Conservation (phyloP, 805 yeast genomes). For the Wickerhamomyces canadensis region DNA sequence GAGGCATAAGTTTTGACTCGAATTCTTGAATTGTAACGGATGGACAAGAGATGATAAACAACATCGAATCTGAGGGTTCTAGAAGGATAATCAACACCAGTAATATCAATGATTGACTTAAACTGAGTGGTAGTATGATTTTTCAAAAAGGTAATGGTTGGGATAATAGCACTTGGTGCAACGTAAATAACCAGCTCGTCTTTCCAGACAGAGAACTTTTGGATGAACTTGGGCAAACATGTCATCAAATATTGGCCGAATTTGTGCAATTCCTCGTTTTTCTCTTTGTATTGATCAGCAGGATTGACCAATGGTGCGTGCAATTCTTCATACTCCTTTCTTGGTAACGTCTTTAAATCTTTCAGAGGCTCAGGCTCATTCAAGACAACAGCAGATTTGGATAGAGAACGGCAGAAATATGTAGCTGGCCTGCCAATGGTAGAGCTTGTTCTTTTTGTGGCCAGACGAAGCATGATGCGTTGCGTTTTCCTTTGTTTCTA, state of each 20-base stretch:
- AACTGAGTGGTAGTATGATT: slow-evolving; percentile 80
- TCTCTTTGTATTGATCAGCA: slow-evolving; percentile 65
- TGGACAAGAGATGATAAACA: slow-evolving; percentile 75
- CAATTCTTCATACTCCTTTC: slow-evolving; percentile 20
- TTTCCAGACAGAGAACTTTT: slow-evolving; percentile 86
- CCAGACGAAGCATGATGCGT: slow-evolving; percentile 4
- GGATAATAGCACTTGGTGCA: slow-evolving; percentile 70
- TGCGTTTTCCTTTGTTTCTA: not conserved
- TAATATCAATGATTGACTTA: slow-evolving; percentile 72
- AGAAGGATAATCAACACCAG: slow-evolving; percentile 83
- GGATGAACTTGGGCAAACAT: slow-evolving; percentile 74
- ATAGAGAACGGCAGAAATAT: not conserved
- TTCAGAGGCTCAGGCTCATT: slow-evolving; percentile 10
- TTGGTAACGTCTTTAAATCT: slow-evolving; percentile 18
- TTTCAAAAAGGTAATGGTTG: slow-evolving; percentile 63
- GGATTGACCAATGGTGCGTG: slow-evolving; percentile 52
- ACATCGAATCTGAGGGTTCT: slow-evolving; percentile 83
- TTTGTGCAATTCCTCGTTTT: slow-evolving; percentile 66
- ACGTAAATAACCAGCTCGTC: slow-evolving; percentile 75
- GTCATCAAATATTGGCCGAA: slow-evolving; percentile 77
- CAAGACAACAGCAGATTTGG: not conserved
- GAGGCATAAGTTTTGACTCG: slow-evolving; percentile 86
- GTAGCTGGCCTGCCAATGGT: not conserved
- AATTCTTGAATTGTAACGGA: slow-evolving; percentile 80
- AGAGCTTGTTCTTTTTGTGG: not conserved